Base-by-base conservation (phyloP, 305 asterid species). In the Fraxinus greggii region DNA sequence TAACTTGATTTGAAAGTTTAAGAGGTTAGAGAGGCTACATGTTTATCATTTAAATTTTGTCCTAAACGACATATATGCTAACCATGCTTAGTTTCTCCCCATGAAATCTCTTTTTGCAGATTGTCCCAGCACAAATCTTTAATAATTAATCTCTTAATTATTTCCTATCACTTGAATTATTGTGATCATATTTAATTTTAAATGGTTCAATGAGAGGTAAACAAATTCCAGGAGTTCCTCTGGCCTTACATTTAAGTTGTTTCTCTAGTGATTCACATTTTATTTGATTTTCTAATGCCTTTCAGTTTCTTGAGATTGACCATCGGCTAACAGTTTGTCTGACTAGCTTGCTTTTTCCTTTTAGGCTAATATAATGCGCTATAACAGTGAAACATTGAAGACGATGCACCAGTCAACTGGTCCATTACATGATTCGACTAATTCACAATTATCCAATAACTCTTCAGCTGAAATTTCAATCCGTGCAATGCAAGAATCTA, bases 331-430 rank as follows among this genome's bases (percentile, higher is more conserved):
- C 13, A 59, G 72, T 38, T 83, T 33, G 3, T 33, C 85, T 86
- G 36, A 78, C 45, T 73, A n/a, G 70, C 54, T 73, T 70, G 23
- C 76, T 80, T 75, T 82, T 72, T 35, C 84, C 72, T 84, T 79
- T 29, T 72, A 96, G 98, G 95, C 94, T 29, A 96, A 92, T 86
- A 94, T 96, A 82, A 88, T 93, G 88, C 94, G 83, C 35, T 91
- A 89, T 54, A 93, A 88, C 86, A 90, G 90, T 85, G 97, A 94
- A 76, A 81, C 85, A 19, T 83, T 86, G 74, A 93, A 88, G 91
- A 91, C 87, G 87, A 89, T 88, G 87, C 90, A 88, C 72, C 89
- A 88, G 78, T 80, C 92, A 78, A 61, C 90, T 79, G 86, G 81
- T 59, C 84, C 81, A 69, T 86, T 81, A 33, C 82, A 83, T 15